These are phyloP conservation scores for Aspergillus flavus DNA, from an alignment of 2,329 filamentous ascomycete genomes.

Conservation along the genomic window DNA sequence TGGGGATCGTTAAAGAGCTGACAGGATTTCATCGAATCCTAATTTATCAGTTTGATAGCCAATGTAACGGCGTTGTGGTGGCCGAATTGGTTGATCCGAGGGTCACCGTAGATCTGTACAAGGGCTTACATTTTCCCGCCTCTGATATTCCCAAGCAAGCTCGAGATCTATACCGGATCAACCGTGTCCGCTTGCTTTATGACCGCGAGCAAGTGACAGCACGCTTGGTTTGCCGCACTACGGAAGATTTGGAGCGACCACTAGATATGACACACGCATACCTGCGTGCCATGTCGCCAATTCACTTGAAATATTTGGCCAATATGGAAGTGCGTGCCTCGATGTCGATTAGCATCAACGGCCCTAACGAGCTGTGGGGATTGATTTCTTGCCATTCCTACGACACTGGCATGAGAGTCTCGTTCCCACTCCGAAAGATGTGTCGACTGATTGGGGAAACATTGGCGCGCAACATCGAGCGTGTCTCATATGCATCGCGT, in stretches of 20 bases:
- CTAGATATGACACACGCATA: conserved; percentile 84
- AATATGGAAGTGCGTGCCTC: conserved; percentile 93
- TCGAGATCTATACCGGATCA: conserved; percentile 87
- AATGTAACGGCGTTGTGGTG: conserved; percentile 83
- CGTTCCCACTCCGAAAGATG: conserved; percentile 90
- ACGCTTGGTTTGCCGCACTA: conserved; percentile 72
- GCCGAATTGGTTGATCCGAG: conserved; percentile 82
- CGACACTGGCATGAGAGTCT: conserved; percentile 80
- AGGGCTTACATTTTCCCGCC: conserved; percentile 84
- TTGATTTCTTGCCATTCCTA: conserved; percentile 86
- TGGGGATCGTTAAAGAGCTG: conserved; percentile 84
- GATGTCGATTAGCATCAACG: conserved; percentile 92
- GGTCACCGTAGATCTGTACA: conserved; percentile 80
- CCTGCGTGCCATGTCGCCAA: conserved; percentile 79
- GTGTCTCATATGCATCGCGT: conserved; percentile 81
- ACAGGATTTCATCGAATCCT: conserved; percentile 91
- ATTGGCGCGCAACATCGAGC: conserved; percentile 83
- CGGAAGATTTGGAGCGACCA: conserved; percentile 69
- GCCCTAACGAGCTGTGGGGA: conserved; percentile 83
- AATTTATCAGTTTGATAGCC: conserved; percentile 86
- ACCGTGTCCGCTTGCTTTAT: conserved; percentile 85
- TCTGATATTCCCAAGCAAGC: conserved; percentile 83
- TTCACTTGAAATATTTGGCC: conserved; percentile 80
- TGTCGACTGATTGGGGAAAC: conserved; percentile 85
- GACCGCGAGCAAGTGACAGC: conserved; percentile 80